Evolutionary conservation across 192 early-diverging fungal genomes (phyloP).

Genomic region (Linnemannia elongata): DNA sequence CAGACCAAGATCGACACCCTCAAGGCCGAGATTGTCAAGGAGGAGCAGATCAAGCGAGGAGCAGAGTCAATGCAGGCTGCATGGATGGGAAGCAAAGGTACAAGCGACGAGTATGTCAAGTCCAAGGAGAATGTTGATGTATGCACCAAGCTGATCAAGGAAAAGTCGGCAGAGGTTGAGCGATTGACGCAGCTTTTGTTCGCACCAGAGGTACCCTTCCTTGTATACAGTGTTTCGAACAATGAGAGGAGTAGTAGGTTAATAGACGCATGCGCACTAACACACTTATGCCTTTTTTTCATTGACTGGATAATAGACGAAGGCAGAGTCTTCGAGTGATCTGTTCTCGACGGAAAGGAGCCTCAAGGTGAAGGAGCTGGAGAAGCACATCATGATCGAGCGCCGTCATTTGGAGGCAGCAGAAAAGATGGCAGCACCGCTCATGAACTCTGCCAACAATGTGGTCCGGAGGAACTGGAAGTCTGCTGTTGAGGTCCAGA

Average conservation of each 20-base stretch:
- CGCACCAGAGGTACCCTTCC: slow-evolving; percentile 17
- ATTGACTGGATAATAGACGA: background rate
- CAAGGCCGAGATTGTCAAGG: slow-evolving; percentile 47
- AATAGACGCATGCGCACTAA: background rate
- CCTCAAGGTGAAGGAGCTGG: slow-evolving; percentile 38
- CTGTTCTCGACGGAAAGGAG: slow-evolving; percentile 38
- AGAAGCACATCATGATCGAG: slow-evolving; percentile 52
- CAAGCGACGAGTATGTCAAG: slow-evolving; percentile 40
- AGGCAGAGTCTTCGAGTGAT: slow-evolving; percentile 36
- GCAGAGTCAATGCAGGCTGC: slow-evolving; percentile 53
- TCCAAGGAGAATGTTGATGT: slow-evolving; percentile 51
- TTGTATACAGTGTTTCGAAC: background rate
- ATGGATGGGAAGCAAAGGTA: slow-evolving; percentile 47
- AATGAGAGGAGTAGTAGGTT: background rate
- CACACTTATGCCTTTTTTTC: background rate
- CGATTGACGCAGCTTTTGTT: slow-evolving; percentile 13
- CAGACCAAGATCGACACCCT: slow-evolving; percentile 32
- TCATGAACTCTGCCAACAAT: slow-evolving; percentile 45
- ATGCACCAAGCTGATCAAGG: slow-evolving; percentile 43
- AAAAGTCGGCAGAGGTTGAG: slow-evolving; percentile 39
- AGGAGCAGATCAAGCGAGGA: slow-evolving; percentile 55
- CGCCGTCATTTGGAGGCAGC: slow-evolving; percentile 47
- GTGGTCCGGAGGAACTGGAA: slow-evolving; percentile 47
- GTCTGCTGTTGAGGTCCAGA: slow-evolving; percentile 50
- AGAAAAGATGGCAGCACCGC: slow-evolving; percentile 53